Conservation (phyloP, 176 grass and related monocot species). For the Cenchrus fungigraminus region DNA sequence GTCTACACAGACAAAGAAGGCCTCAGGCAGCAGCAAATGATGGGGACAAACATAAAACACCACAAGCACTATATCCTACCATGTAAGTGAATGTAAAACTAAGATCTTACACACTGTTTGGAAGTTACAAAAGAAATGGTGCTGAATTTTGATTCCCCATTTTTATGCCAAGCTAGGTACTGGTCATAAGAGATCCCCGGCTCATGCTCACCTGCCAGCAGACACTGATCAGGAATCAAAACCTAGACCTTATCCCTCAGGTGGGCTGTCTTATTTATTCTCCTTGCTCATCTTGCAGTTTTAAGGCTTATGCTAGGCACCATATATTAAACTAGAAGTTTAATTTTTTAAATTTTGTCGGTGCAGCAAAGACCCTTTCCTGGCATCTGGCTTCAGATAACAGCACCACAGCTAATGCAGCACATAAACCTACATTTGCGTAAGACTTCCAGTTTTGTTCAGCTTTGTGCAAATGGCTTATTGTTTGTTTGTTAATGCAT, state of each 20-base stretch:
- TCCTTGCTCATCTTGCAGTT: conserved; percentile 13
- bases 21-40: conserved; percentile 74
- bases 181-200: conserved; percentile 49
- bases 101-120: background rate
- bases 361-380: conserved; percentile 94
- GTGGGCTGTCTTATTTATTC: conserved; percentile 42
- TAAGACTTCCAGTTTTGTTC: conserved; percentile 28
- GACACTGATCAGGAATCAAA: conserved; percentile 53
- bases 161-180: conserved; percentile 54
- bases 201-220: conserved; percentile 40
- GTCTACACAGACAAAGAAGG: conserved; percentile 80
- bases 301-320: background rate
- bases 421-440: conserved; percentile 51
- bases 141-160: conserved; percentile 13
- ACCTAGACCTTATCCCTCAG: conserved; percentile 69
- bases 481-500: conserved; percentile 32
- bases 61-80: conserved; percentile 95
- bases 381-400: conserved; percentile 86
- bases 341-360: background rate
- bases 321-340: conserved; percentile 20
- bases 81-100: conserved; percentile 59
- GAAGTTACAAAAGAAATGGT: background rate
- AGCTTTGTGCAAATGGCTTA: background rate
- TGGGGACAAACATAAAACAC: conserved; percentile 55
- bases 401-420: conserved; percentile 32